Evolutionary conservation across 345 rosid genomes (phyloP).

Genomic region (Psidium friedrichsthalianum): DNA sequence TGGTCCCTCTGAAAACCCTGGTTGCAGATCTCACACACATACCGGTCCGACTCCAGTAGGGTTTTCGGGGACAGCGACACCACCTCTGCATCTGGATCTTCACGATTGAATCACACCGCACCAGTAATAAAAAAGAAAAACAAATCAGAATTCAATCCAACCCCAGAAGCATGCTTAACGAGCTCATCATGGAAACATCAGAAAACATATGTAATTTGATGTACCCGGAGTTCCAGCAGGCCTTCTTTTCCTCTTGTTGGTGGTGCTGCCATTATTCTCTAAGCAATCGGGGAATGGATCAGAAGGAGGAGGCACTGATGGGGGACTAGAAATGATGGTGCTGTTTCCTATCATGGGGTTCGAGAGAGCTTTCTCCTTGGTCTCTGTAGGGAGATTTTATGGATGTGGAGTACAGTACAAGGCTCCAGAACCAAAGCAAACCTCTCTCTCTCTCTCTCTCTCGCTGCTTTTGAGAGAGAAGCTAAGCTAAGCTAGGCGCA

Average conservation of each 20-base stretch:
- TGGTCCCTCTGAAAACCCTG: slow-evolving; percentile 97
- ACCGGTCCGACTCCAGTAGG: slow-evolving; percentile 81
- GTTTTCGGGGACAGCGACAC: slow-evolving; percentile 85
- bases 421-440: not conserved
- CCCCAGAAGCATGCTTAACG: not conserved
- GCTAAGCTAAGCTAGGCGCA: not conserved
- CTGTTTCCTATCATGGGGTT: not conserved
- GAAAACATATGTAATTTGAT: not conserved
- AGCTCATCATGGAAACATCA: not conserved
- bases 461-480: not conserved
- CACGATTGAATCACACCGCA: not conserved
- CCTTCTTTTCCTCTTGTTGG: slow-evolving; percentile 61
- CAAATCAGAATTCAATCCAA: not conserved
- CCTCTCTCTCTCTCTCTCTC: not conserved
- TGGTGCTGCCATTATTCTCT: slow-evolving; percentile 3
- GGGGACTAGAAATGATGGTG: not conserved
- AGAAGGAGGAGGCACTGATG: slow-evolving; percentile 1
- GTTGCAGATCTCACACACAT: slow-evolving; percentile 96
- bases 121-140: not conserved
- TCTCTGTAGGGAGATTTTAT: not conserved
- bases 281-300: slow-evolving; percentile 24
- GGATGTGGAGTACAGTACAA: not conserved
- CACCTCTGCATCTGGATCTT: slow-evolving; percentile 98
- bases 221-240: slow-evolving; percentile 94
- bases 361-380: not conserved